These are phyloP conservation scores for Dryas alaskensis DNA, from an alignment of 306 rosid species.

Conservation along the genomic window DNA sequence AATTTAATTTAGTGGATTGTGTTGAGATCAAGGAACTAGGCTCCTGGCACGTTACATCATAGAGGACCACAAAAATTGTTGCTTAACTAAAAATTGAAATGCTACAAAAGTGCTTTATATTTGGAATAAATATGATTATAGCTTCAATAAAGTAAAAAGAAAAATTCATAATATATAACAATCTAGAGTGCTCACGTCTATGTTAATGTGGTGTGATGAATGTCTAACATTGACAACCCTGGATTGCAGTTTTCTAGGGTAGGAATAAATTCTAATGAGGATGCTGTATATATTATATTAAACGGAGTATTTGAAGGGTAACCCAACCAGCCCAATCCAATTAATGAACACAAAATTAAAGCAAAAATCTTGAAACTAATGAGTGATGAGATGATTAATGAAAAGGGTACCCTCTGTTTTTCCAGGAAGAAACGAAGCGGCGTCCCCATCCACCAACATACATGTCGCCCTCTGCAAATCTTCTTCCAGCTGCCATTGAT, in stretches of 20 bases:
- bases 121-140: no score
- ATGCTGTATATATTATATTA: neutral
- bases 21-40: no score
- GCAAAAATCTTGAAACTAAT: neutral
- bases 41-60: no score
- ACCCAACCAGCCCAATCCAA: neutral
- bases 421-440: slow-evolving; percentile 74
- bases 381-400: neutral
- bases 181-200: no score
- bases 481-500: slow-evolving; percentile 60
- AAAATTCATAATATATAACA: no score
- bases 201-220: neutral
- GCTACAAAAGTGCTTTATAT: neutral
- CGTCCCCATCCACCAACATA: slow-evolving; percentile 79
- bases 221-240: neutral
- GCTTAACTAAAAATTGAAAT: neutral
- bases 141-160: no score
- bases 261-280: neutral
- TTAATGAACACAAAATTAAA: neutral
- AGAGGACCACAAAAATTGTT: no score
- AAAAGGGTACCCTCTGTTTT: slow-evolving; percentile 61
- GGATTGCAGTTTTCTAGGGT: neutral
- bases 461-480: slow-evolving; percentile 80
- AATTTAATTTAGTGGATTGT: no score
- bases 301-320: neutral